Evolutionary conservation across 2,329 filamentous ascomycete genomes (phyloP), one percentile per base, ranked within the genome.

Genomic region (Cladosporium sp.): DNA sequence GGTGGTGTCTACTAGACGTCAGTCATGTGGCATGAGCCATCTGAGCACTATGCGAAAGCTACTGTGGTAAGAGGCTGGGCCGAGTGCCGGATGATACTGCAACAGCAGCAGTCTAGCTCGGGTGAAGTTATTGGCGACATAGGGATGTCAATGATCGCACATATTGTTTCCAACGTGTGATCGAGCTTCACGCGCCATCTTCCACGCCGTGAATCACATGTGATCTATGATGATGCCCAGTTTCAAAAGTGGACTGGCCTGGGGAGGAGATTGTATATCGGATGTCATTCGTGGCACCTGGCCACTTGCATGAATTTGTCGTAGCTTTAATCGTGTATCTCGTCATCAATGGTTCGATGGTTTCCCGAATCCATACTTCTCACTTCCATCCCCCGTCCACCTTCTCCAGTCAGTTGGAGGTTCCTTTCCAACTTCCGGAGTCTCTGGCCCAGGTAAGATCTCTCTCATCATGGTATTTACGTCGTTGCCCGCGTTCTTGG

Each of bases 391-490:
- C 7, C 34, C 57, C 10, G 34, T 41, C 34, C 28, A 64, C 12
- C 60, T 24, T 24, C 60, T 64, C 47, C 49, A 65, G 3, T 65
- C 34, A 14, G 74, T 76, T 6, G 68, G 68, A 2, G 72, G 72
- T 58, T 71, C 74, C 28, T 72, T 65, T 14, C 74, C 75, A 8
- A 51, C 44, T 1, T 71, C 71, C 10, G 79, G 78, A 15, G 69
- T 68, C 26, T 68, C 68, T 15, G 79, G 78, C 6, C 81, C 81
- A 3, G 81, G 81, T 34, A 82, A 68, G 49, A 83, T 81, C 70
- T 83, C 80, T 47, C 81, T 71, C 64, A 83, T 71, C 67, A 83
- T 67, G 34, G 80, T 77, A 65, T 82, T 82, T 67, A 83, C 76
- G 66, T 80, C 79, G 64, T 81, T 68, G 5, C 80, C 81, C 8